Conservation (phyloP, 306 rosid species). For the Gastrolobium bilobum region DNA sequence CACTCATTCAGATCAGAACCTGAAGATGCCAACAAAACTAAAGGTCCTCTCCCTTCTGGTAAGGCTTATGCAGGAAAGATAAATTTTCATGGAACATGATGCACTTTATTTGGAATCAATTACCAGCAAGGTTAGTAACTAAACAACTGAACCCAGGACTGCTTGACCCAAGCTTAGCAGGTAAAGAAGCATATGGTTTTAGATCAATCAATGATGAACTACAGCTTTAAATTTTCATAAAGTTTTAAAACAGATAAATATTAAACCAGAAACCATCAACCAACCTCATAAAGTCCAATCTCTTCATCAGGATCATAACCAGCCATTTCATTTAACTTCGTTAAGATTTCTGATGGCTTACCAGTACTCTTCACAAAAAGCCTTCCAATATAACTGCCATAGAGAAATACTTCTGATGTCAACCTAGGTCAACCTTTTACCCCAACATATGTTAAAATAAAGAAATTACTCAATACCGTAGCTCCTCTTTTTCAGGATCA, state of each 20-base stretch:
- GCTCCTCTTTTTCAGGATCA: slow-evolving; percentile 85
- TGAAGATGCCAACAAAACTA: slow-evolving; percentile 6
- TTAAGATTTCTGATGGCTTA: slow-evolving; percentile 79
- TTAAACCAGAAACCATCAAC: slow-evolving; percentile 39
- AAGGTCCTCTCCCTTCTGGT: not conserved
- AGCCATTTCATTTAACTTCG: slow-evolving; percentile 86
- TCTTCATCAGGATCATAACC: slow-evolving; percentile 87
- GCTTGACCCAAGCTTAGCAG: slow-evolving; percentile 11
- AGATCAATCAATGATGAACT: slow-evolving; percentile 34
- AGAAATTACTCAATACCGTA: slow-evolving; percentile 65
- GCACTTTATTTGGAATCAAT: slow-evolving; percentile 29
- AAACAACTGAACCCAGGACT: slow-evolving; percentile 24
- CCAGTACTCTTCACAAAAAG: slow-evolving; percentile 82
- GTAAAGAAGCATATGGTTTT: slow-evolving; percentile 29
- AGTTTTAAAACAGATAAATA: slow-evolving; percentile 10
- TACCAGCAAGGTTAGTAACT: slow-evolving; percentile 13
- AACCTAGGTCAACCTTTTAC: slow-evolving; percentile 33
- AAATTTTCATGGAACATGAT: slow-evolving; percentile 5
- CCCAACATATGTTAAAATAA: slow-evolving; percentile 25
- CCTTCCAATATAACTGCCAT: slow-evolving; percentile 79
- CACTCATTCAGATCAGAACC: slow-evolving; percentile 7
- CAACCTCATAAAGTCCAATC: slow-evolving; percentile 92
- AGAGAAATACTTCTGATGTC: slow-evolving; percentile 44
- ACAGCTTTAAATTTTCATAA: not conserved
- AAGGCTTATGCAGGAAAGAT: slow-evolving; percentile 24